Evolutionary conservation across 1,284 basidiomycete genomes (phyloP), one percentile per base, ranked within the genome.

Genomic region (Exsudoporus floridanus): DNA sequence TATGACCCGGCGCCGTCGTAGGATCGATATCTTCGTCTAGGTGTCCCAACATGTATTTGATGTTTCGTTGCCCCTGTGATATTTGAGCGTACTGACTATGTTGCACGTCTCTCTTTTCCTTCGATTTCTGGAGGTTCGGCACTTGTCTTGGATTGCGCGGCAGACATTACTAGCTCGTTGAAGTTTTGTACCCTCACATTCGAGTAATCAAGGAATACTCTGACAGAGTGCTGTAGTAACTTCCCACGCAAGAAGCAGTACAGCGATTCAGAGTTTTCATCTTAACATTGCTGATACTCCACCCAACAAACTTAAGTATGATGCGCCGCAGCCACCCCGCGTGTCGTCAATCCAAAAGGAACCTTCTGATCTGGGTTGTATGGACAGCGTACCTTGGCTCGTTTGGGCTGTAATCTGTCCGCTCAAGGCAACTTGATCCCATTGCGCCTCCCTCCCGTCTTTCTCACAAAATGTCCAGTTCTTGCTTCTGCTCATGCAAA

Each of bases 1-100:
- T 49, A 54, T 37, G 52, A 59, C n/a, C 39, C 46, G 9, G 38
- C 25, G 18, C 38, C 52, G 36, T 46, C 46, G 25, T 62, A 65
- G 57, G 33, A 33, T 5, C 50, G 33, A 18, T 42, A 25, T 18
- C 18, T 46, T 35, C n/a, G 45, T 49, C 33, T 36, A 37, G 35
- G 46, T 50, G 31, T 43, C 47, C 36, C 38, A 53, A 34, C 49
- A 47, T 42, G 57, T 59, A 48, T 52, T 52, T 50, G 39, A 31
- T 47, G 25, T 46, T 58, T 49, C 37, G 30, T 58, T 54, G 30
- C 37, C 46, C 36, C 13, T 41, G 34, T 28, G 37, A 50, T 19
- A 33, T 31, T 31, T 55, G n/a, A 38, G 8, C 21, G 40, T 50
- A 60, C 52, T 50, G 41, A 56, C 47, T 38, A n/a, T 44, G 46